Conservation (phyloP, 208 protist genomes). For the Leptomonas seymouri region DNA sequence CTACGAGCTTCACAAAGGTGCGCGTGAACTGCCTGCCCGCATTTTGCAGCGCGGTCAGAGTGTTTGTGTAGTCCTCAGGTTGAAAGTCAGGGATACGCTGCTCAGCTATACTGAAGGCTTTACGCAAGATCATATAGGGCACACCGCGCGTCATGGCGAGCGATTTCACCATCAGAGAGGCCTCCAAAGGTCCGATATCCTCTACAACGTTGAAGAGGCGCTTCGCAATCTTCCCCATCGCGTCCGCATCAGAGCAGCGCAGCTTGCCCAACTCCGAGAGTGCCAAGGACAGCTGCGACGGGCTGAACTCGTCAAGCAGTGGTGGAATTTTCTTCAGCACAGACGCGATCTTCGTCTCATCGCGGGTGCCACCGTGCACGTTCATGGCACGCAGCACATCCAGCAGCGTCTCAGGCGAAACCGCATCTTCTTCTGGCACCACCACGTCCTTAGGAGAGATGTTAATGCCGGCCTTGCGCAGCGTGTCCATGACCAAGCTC, state of each 20-base stretch:
- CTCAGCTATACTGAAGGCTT: conserved; percentile 50
- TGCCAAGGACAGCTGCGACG: conserved; percentile 59
- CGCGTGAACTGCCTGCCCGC: conserved; percentile 59
- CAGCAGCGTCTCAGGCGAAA: conserved; percentile 79
- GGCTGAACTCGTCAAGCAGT: conserved; percentile 80
- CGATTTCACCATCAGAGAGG: conserved; percentile 42
- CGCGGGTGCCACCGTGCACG: conserved; percentile 58
- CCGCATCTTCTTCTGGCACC: conserved; percentile 75
- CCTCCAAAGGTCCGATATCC: conserved; percentile 66
- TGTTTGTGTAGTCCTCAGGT: conserved; percentile 78
- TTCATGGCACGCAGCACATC: conserved; percentile 77
- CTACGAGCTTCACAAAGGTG: conserved; percentile 65
- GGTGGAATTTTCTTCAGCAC: conserved; percentile 57
- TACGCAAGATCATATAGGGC: conserved; percentile 51
- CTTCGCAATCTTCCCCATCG: conserved; percentile 65
- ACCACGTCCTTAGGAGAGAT: conserved; percentile 57
- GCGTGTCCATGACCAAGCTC: conserved; percentile 73
- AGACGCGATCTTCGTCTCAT: conserved; percentile 71
- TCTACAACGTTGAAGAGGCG: conserved; percentile 51
- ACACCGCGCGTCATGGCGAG: conserved; percentile 63
- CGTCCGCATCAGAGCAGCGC: conserved; percentile 57
- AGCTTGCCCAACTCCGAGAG: conserved; percentile 72
- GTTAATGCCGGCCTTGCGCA: conserved; percentile 72
- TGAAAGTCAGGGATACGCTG: conserved; percentile 61
- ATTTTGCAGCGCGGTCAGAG: conserved; percentile 36